phyloP scores from a whole-genome alignment of 208 protist species.

The Leishmania guyanensis region DNA sequence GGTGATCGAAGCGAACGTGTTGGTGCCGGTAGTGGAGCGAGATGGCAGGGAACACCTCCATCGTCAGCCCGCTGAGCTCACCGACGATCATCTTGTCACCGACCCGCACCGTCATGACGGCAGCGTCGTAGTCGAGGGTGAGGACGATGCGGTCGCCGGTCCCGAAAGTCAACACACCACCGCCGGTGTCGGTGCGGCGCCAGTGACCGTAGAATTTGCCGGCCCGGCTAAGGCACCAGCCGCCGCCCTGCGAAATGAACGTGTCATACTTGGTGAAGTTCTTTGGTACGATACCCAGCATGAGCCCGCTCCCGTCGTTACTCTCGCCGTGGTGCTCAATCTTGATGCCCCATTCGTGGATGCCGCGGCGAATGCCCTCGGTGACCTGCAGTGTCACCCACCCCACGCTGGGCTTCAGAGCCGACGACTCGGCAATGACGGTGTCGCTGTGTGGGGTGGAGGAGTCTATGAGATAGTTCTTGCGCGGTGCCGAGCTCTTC shows the following conservation, averaged over 20 bases:
- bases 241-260: conserved; percentile 92
- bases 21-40: conserved; percentile 93
- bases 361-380: conserved; percentile 82
- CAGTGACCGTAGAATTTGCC: conserved; percentile 95
- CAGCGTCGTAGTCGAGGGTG: conserved; percentile 86
- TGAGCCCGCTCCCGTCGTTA: conserved; percentile 90
- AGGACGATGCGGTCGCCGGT: conserved; percentile 91
- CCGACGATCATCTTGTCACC: conserved; percentile 82
- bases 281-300: conserved; percentile 93
- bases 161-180: conserved; percentile 68
- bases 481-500: conserved; percentile 66
- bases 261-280: conserved; percentile 91
- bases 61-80: conserved; percentile 83
- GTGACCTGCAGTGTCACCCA: conserved; percentile 93
- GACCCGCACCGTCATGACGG: conserved; percentile 86
- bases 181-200: conserved; percentile 69
- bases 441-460: conserved; percentile 89
- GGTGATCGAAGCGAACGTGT: conserved; percentile 92
- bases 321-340: conserved; percentile 93
- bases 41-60: conserved; percentile 91
- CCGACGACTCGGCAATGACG: conserved; percentile 87
- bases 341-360: conserved; percentile 93
- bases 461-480: conserved; percentile 89
- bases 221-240: conserved; percentile 92
- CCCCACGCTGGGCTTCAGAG: conserved; percentile 89